Percentiles rank a stretch among this genome's conserved stretches.
Conservation (phyloP, 371 early-diverging fungal genomes). For the Lichtheimia corymbifera region DNA sequence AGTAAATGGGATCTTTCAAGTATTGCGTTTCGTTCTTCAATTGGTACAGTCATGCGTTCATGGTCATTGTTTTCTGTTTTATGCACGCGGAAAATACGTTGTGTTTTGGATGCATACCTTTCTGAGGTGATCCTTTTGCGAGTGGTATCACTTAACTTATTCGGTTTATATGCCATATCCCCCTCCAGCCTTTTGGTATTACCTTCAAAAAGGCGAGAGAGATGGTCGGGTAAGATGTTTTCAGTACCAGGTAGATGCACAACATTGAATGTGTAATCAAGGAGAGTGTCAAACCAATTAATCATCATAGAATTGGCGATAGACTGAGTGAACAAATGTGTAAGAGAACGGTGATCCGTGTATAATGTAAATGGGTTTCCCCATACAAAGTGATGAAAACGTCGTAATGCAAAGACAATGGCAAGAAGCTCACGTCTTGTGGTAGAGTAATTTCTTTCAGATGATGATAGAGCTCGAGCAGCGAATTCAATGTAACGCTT, state of each 20-base stretch:
- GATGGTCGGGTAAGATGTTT: slow-evolving; percentile 23
- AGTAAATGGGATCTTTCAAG: slow-evolving; percentile 13
- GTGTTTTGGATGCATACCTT: neutral
- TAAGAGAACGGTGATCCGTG: too few relatives aligned
- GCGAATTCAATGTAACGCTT: slow-evolving; percentile 20
- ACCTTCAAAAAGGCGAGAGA: slow-evolving; percentile 15
- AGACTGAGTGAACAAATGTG: too few relatives aligned
- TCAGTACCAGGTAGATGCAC: slow-evolving; percentile 21
- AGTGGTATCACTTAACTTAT: neutral
- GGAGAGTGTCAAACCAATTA: slow-evolving; percentile 25
- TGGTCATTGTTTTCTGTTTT: too few relatives aligned
- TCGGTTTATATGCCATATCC: neutral
- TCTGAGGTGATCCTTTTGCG: neutral
- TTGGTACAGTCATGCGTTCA: neutral
- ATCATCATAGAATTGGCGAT: slow-evolving; percentile 23
- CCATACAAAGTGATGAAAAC: too few relatives aligned
- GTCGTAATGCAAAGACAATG: too few relatives aligned
- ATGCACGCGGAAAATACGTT: too few relatives aligned
- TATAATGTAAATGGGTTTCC: too few relatives aligned
- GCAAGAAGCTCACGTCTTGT: neutral
- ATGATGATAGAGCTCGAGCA: neutral
- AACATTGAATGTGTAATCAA: slow-evolving; percentile 21
- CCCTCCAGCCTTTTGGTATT: slow-evolving; percentile 19
- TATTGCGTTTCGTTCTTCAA: slow-evolving; percentile 9
- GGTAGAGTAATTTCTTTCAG: slow-evolving; percentile 7